Base-by-base conservation (phyloP, 768 basidiomycete genomes). In the Lyophyllum semitale region DNA sequence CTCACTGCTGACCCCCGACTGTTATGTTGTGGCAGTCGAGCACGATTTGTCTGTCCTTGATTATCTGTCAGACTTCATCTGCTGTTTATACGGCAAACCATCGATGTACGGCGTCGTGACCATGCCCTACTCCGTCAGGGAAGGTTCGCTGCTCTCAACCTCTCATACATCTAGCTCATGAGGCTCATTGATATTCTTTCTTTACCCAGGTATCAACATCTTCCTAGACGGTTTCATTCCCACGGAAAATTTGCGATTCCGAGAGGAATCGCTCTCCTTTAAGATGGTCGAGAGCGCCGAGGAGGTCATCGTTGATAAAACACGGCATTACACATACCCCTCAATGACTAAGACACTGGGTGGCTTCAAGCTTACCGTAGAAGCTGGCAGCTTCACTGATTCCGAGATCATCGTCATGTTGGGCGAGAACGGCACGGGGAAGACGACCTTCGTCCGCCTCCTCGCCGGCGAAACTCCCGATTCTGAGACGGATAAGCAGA, bases 371-470 rank as follows among this genome's bases (percentile, higher is more conserved):
- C 84, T 99, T 45, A 93, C 93, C 47, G 92, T 99, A 51, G 84
- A 96, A 63, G 76, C 72, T 0, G 97, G 97, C 23, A 83, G 83
- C 30, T 99, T 98, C 76, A 95, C 96, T n/a, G 95, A 98, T 68
- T 98, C 95, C 2, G 97, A 99, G 71, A 99, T 99, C 71, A 93
- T 99, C 64, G 97, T 99, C 71, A 92, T 99, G 88, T 78, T 99
- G 30, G 97, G 97, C 58, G 97, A 99, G 82, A 99, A 99, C 73
- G 97, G 97, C 47, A 99, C 94, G 2, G 95, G 97, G 35, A 99
- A 99, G 80, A 98, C 97, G 41, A 99, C 97, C 1, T 93, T 99
- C 70, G 94, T 99, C 53, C 91, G 95, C 58, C 76, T 99, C 51
- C 81, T 99, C 48, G 94, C 95, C 1, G 97, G 97, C 35, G 95